These are phyloP conservation scores for Solanum chiquidenum DNA, from an alignment of 257 asterid genomes.

Conservation along the genomic window DNA sequence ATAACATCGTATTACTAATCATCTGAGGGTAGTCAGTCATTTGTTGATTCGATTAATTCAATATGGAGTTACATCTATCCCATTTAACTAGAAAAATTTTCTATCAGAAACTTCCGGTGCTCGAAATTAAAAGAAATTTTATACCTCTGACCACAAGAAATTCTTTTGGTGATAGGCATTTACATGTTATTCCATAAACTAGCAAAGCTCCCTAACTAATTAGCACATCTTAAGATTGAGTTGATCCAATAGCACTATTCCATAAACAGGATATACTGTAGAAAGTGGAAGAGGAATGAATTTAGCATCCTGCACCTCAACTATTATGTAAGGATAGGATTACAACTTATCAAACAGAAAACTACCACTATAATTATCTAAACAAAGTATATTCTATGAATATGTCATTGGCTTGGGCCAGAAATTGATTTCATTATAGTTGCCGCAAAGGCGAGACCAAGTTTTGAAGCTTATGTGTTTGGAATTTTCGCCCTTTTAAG, in stretches of 20 bases:
- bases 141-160: too few species aligned
- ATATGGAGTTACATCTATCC: rapidly evolving
- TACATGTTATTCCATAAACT: not conserved
- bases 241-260: not conserved
- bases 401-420: not conserved
- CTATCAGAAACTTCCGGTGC: rapidly evolving
- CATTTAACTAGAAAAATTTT: not conserved
- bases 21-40: not conserved
- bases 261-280: not conserved
- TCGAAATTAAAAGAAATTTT: not conserved
- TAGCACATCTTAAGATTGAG: not conserved
- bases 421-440: not conserved
- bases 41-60: not conserved
- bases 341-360: not conserved
- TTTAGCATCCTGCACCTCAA: not conserved
- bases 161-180: not conserved
- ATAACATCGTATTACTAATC: not conserved
- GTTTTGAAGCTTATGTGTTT: not conserved
- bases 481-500: not conserved
- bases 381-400: not conserved
- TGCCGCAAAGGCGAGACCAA: too few species aligned
- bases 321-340: not conserved
- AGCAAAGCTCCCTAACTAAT: too few species aligned
- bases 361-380: not conserved
- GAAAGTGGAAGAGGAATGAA: not conserved